Percentiles rank a stretch among this genome's conserved stretches.
These are phyloP conservation scores for Aspergillus sp. DNA, from an alignment of 2,329 filamentous ascomycete species.

Conservation along the genomic window DNA sequence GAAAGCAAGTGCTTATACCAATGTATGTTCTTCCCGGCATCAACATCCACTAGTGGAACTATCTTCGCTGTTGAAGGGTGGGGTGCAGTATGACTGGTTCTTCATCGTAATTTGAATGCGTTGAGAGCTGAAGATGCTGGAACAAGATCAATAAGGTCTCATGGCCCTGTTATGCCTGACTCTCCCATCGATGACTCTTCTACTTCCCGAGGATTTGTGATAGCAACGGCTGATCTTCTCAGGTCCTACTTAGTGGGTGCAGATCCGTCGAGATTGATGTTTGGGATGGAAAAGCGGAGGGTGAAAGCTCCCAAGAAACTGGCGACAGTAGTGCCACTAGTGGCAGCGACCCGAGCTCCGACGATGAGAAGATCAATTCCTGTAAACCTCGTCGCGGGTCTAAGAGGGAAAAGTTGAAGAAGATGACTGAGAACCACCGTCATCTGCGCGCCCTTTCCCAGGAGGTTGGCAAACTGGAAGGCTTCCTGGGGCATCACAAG, in stretches of 20 bases:
- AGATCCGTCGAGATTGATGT: conserved; percentile 95
- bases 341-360: conserved; percentile 29
- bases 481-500: conserved; percentile 27
- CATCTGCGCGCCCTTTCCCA: conserved; percentile 22
- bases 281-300: conserved; percentile 71
- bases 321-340: conserved; percentile 39
- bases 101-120: too few species aligned
- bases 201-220: neutral
- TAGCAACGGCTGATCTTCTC: conserved; percentile 10
- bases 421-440: conserved; percentile 12
- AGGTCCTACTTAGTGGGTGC: conserved; percentile 75
- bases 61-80: too few species aligned
- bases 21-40: conserved; percentile 54
- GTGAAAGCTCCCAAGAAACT: conserved; percentile 32
- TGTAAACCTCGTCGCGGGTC: conserved; percentile 22
- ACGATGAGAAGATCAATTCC: conserved; percentile 17
- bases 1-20: conserved; percentile 75
- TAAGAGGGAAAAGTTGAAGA: conserved; percentile 25
- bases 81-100: too few species aligned
- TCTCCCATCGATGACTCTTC: neutral
- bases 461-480: conserved; percentile 22
- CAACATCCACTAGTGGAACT: too few species aligned
- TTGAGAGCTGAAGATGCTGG: too few species aligned
- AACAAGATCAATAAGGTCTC: too few species aligned
- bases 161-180: too few species aligned